Conservation (phyloP, 106 monocot species). For the Alisma plantagoaquatica region DNA sequence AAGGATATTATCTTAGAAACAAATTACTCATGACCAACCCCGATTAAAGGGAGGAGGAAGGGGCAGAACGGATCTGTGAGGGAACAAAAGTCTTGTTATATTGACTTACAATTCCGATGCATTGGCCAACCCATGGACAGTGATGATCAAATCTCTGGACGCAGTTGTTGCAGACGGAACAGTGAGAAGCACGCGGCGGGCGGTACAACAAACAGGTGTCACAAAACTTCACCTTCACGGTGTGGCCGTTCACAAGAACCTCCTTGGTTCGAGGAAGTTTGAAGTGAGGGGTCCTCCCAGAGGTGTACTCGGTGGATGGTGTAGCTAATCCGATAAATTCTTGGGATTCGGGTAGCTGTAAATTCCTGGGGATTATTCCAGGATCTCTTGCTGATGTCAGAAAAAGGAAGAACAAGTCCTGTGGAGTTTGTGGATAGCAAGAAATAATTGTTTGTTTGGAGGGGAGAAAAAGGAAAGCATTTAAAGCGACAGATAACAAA, state of each 20-base stretch:
- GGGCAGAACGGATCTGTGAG: too few relatives aligned
- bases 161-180: conserved; percentile 90
- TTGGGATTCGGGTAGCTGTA: conserved; percentile 35
- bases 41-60: too few relatives aligned
- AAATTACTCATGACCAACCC: too few relatives aligned
- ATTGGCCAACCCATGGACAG: conserved; percentile 98
- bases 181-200: conserved; percentile 77
- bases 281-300: conserved; percentile 28
- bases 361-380: conserved; percentile 81
- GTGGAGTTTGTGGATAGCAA: not conserved
- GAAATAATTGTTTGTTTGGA: not conserved
- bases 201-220: conserved; percentile 86
- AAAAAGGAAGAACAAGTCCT: conserved; percentile 69
- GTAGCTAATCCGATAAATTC: conserved; percentile 21
- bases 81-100: too few relatives aligned
- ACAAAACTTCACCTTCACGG: conserved; percentile 83
- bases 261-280: conserved; percentile 69
- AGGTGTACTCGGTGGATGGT: conserved; percentile 64
- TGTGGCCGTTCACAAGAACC: conserved; percentile 44
- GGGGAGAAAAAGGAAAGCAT: not conserved
- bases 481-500: not conserved
- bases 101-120: conserved; percentile 85
- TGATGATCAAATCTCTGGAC: conserved; percentile 96
- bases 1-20: too few relatives aligned
- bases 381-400: conserved; percentile 87